Evolutionary conservation across 805 yeast species (phyloP).

Genomic region (Dipodascopsis tothii): DNA sequence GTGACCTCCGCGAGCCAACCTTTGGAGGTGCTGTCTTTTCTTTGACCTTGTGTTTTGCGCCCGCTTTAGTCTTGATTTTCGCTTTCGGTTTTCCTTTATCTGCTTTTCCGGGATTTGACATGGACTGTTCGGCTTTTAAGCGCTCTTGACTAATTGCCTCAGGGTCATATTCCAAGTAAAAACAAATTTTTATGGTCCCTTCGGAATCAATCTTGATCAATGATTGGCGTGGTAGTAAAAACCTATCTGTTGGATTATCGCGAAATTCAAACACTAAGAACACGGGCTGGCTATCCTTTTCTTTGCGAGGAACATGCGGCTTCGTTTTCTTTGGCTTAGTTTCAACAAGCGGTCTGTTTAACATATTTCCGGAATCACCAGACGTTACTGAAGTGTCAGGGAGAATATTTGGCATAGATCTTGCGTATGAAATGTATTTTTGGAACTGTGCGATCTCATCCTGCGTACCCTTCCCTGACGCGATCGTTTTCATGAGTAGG

Average conservation of each 20-base stretch:
- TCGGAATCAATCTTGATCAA: constrained; percentile 50
- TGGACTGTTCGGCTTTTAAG: no score
- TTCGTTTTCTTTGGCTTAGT: constrained; percentile 2
- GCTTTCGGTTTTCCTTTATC: no score
- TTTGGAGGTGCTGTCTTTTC: no score
- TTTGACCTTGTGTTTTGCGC: no score
- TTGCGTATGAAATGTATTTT: constrained; percentile 38
- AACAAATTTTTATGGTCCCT: constrained; percentile 8
- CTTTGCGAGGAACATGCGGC: constrained; percentile 28
- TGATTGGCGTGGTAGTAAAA: constrained; percentile 65
- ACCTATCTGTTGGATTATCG: constrained; percentile 72
- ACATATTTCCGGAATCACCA: no score
- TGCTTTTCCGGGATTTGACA: no score
- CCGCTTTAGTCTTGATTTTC: no score
- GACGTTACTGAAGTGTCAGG: no score
- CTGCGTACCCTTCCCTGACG: constrained; percentile 67
- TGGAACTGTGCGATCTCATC: constrained; percentile 74
- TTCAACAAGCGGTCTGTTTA: no score
- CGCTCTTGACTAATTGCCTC: no score
- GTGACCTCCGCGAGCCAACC: no score
- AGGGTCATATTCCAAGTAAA: no score
- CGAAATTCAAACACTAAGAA: constrained; percentile 76
- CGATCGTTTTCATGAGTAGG: constrained; percentile 73
- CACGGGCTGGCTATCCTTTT: constrained; percentile 58
- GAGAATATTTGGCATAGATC: constrained; percentile 22